phyloP scores from a whole-genome alignment of 257 asterid genomes.

The Solanum microdontum region DNA sequence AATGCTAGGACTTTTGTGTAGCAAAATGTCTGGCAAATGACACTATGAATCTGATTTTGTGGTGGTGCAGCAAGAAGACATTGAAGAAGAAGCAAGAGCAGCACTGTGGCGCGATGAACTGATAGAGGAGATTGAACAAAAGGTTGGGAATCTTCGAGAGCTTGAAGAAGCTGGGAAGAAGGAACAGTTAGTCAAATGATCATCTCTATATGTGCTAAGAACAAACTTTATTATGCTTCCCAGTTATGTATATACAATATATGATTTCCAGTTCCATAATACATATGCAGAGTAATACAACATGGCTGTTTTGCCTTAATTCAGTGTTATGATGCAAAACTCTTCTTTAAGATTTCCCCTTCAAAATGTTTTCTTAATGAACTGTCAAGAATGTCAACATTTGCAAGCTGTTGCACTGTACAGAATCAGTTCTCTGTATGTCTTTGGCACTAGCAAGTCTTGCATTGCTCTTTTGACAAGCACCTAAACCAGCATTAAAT shows the following conservation, averaged over 20 bases:
- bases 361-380: neutral
- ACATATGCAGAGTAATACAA: neutral
- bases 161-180: constrained; percentile 70
- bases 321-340: neutral
- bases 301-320: neutral
- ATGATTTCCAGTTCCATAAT: neutral
- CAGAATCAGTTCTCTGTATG: neutral
- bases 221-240: neutral
- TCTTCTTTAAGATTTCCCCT: neutral
- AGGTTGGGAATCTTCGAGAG: constrained; percentile 61
- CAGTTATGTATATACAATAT: neutral
- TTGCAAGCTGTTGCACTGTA: neutral
- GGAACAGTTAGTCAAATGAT: constrained; percentile 36
- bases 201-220: neutral
- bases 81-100: constrained; percentile 56
- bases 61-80: constrained; percentile 66
- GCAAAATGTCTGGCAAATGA: neutral
- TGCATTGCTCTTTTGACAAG: neutral
- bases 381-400: neutral
- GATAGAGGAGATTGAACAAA: constrained; percentile 81
- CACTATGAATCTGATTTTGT: neutral
- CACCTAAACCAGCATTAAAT: neutral
- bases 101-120: constrained; percentile 73
- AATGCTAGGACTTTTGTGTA: neutral
- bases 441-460: neutral